Conservation (phyloP, 2,329 filamentous ascomycete genomes). For the Pseudocercospora fijiensis region DNA sequence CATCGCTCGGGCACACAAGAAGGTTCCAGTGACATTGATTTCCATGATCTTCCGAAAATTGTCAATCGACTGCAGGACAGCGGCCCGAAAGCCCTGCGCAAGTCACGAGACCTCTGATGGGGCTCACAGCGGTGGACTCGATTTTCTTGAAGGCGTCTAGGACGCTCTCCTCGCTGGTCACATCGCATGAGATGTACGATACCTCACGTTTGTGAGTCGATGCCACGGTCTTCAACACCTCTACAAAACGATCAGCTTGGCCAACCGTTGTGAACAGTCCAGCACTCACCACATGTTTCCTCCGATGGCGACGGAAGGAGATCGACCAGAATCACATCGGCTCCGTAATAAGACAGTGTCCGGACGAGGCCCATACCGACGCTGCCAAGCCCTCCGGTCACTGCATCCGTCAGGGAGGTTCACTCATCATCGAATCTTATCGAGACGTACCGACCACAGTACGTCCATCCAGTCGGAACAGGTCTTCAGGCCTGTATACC, state of each 20-base stretch:
- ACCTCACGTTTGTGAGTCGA: neutral
- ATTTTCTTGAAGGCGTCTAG: neutral
- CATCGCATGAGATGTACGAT: conserved; percentile 7
- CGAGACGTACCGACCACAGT: conserved; percentile 1
- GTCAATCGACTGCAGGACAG: conserved; percentile 28
- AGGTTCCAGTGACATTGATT: conserved; percentile 38
- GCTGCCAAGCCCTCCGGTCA: conserved; percentile 13
- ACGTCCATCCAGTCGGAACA: conserved; percentile 7
- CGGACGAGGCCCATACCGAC: conserved; percentile 4
- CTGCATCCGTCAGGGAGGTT: neutral
- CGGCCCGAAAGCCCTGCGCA: conserved; percentile 23
- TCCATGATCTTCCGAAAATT: conserved; percentile 38
- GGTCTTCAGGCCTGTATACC: neutral
- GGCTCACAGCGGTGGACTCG: neutral
- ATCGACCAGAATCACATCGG: conserved; percentile 9
- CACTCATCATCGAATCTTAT: neutral
- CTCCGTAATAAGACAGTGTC: conserved; percentile 7
- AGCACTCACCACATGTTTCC: neutral
- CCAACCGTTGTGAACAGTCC: neutral
- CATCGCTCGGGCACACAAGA: conserved; percentile 32
- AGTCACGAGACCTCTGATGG: conserved; percentile 14
- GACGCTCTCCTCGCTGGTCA: conserved; percentile 6
- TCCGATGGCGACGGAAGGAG: neutral
- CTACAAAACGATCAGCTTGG: neutral
- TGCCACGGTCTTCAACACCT: neutral